Base-by-base conservation (phyloP, 495 filamentous ascomycete genomes). In the Parathielavia appendiculata region DNA sequence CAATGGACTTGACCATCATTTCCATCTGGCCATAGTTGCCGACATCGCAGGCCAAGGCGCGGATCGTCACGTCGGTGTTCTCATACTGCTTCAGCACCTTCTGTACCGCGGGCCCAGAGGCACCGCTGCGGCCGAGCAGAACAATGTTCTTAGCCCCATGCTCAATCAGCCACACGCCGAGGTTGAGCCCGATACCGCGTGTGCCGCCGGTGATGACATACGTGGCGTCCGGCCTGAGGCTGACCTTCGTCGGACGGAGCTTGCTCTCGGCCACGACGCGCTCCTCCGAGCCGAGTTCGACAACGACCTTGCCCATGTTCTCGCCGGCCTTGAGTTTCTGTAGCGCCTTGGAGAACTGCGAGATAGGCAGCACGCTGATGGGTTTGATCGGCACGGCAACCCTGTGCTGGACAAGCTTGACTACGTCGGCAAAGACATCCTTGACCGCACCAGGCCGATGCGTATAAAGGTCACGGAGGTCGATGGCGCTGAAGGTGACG, bases 401-500 rank as follows among this genome's bases (percentile, higher is more conserved):
- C 26, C 26, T 30, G 26, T 30, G 26, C 26, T 30, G 26, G 3
- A 30, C 26, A 30, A 30, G 26, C 26, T 6, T 30, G 26, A 30
- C 26, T 6, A 30, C 26, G 26, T 30, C 26, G 19, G 44, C 19
- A 17, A 20, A n/a, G 3, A 40, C 38, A 10, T 12, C 38, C 12
- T 10, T 12, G 12, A 40, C 12, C 12, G 11, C 38, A 10, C 16
- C 38, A 10, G 38, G 38, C 11, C 38, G 38, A 10, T 40, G 38
- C 38, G 38, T 40, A 10, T 40, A 40, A 10, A 40, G 38, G 16
- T 40, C 38, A 10, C 38, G 70, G 5, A 56, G 41, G 16, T 56
- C 53, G 12, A 56, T n/a, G n/a, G 8, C 7, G n/a, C 40, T 16
- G 26, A 34, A 55, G 35, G 40, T 45, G 22, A 32, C 17, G 23